phyloP scores from a whole-genome alignment of 129 eudicot genomes.

The Deinandra increscens region DNA sequence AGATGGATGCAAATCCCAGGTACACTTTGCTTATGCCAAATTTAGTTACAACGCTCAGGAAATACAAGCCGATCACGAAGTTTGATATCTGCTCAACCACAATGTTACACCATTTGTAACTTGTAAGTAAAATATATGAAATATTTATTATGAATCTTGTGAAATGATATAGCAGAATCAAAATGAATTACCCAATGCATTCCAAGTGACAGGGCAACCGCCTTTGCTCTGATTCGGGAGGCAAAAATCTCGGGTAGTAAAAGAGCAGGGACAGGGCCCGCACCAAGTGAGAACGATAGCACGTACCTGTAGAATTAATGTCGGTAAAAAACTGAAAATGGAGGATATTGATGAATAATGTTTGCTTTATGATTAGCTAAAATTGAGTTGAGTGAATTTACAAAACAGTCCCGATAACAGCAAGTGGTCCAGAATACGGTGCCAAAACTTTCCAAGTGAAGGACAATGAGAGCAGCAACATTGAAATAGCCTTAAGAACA shows the following conservation, averaged over 20 bases:
- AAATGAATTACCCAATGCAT: slow-evolving; percentile 83
- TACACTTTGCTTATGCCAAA: slow-evolving; percentile 89
- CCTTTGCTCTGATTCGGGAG: slow-evolving; percentile 96
- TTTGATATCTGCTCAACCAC: slow-evolving; percentile 66
- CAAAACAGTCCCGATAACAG: slow-evolving; percentile 88
- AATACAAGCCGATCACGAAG: slow-evolving; percentile 84
- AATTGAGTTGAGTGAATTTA: slow-evolving; percentile 35
- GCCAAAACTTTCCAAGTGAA: slow-evolving; percentile 82
- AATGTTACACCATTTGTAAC: slow-evolving; percentile 16
- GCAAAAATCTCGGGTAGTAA: slow-evolving; percentile 91
- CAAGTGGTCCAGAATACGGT: slow-evolving; percentile 87
- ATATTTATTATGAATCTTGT: neutral
- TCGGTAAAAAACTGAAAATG: neutral
- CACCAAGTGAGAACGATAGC: slow-evolving; percentile 89
- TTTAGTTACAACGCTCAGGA: slow-evolving; percentile 82
- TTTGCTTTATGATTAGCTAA: neutral
- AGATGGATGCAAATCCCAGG: slow-evolving; percentile 80
- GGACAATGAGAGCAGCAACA: slow-evolving; percentile 83
- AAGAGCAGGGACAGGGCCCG: slow-evolving; percentile 97
- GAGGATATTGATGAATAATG: neutral
- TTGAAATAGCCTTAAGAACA: slow-evolving; percentile 68
- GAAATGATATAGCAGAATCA: neutral
- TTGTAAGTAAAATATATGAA: slow-evolving; percentile 11
- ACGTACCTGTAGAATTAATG: slow-evolving; percentile 53
- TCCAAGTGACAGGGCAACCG: slow-evolving; percentile 87